Evolutionary conservation across 148 eudicot genomes (phyloP).

Genomic region (Diospyros kaki): DNA sequence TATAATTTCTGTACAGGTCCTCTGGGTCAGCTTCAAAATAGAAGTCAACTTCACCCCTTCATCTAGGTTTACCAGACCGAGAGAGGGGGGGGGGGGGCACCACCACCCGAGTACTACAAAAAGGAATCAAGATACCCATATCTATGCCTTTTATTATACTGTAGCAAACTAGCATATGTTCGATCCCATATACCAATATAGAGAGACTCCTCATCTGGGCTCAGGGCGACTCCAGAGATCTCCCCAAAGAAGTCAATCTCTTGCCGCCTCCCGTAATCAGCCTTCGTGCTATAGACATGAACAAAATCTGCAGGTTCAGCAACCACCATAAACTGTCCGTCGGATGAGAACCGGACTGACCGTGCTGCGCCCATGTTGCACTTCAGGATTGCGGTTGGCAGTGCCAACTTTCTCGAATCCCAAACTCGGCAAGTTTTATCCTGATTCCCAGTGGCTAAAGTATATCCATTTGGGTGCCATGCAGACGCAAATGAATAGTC

Average conservation of each 20-base stretch:
- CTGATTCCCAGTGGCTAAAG: conserved; percentile 88
- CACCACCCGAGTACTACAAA: conserved; percentile 27
- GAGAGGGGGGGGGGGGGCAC: neutral
- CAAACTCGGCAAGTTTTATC: conserved; percentile 88
- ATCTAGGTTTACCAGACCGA: neutral
- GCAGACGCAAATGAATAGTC: conserved; percentile 92
- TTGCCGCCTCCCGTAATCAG: conserved; percentile 51
- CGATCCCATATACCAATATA: conserved; percentile 87
- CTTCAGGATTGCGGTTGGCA: conserved; percentile 53
- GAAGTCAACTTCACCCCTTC: no score
- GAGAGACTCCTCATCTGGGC: conserved; percentile 77
- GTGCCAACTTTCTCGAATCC: conserved; percentile 67
- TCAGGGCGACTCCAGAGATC: conserved; percentile 75
- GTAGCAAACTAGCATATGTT: conserved; percentile 81
- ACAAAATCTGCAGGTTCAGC: conserved; percentile 96
- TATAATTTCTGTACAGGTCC: no score
- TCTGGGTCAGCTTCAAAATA: no score
- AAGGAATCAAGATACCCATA: conserved; percentile 69
- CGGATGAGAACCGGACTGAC: conserved; percentile 75
- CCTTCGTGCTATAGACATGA: conserved; percentile 54
- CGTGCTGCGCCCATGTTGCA: conserved; percentile 83
- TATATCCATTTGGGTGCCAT: conserved; percentile 75
- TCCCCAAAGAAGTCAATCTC: conserved; percentile 93
- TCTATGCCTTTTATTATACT: conserved; percentile 52
- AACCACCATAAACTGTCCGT: conserved; percentile 72